Evolutionary conservation across 208 protist genomes (phyloP).

Genomic region (Willaertia magna): DNA sequence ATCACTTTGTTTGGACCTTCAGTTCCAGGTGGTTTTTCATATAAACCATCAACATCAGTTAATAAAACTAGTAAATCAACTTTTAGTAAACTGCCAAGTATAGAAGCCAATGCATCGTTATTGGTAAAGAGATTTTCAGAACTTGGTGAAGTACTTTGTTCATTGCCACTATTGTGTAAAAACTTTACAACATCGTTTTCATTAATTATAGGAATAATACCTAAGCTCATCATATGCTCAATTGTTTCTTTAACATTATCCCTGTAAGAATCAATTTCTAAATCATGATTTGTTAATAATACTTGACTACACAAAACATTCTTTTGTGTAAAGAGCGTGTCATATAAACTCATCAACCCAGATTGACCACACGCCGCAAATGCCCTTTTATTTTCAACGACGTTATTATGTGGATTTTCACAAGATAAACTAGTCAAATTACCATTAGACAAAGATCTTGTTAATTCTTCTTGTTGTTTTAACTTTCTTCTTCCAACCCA

Average conservation of each 20-base stretch:
- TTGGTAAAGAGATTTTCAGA: constrained; percentile 24
- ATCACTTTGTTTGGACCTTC: constrained; percentile 13
- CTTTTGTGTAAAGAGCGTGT: constrained; percentile 37
- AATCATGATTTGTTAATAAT: constrained; percentile 43
- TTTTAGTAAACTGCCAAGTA: constrained; percentile 36
- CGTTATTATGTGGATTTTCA: too few species aligned
- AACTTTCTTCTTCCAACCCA: constrained; percentile 41
- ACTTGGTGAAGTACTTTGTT: constrained; percentile 19
- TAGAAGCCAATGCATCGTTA: constrained; percentile 46
- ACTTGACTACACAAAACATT: constrained; percentile 40
- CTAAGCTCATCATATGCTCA: constrained; percentile 32
- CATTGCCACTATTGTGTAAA: neutral
- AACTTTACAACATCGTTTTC: constrained; percentile 54
- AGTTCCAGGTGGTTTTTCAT: constrained; percentile 27
- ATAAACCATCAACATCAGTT: constrained; percentile 48
- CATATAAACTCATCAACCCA: constrained; percentile 47
- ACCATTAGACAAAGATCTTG: constrained; percentile 12
- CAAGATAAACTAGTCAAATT: too few species aligned
- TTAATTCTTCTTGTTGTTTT: constrained; percentile 20
- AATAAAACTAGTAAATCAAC: constrained; percentile 46
- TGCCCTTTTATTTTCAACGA: constrained; percentile 11
- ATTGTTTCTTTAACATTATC: constrained; percentile 33
- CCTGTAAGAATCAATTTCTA: constrained; percentile 21
- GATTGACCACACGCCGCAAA: constrained; percentile 44
- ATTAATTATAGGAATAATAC: constrained; percentile 50